Base-by-base conservation (phyloP, 2,329 filamentous ascomycete genomes). In the Rutstroemia sp. region DNA sequence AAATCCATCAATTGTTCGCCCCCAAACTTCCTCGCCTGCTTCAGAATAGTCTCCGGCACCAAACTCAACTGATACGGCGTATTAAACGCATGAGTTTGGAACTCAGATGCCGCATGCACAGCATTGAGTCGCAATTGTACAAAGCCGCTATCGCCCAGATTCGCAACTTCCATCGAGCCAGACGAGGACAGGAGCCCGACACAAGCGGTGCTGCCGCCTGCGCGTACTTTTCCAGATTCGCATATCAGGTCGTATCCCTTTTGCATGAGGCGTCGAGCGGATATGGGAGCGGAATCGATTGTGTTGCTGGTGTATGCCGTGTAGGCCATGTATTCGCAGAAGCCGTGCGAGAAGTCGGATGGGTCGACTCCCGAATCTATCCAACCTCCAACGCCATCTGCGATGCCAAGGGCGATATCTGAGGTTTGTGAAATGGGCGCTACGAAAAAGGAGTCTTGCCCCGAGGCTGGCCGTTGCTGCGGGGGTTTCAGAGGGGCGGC, bases 81-180 rank as follows among this genome's bases (percentile, higher is more conserved):
- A 72, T 99, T 99, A 79, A 99, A 99, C 45, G 87, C 91, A 71
- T 99, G 94, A 0, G 91, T 96, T 72, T 99, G 94, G 23, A 90
- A 87, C 48, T 85, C 81, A 2, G 91, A 95, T 68, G 84, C 86
- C 56, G 87, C 82, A 70, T 94, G 87, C 34, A 99, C 88, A 14
- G 88, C 89, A 63, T 92, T 95, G 25, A 89, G 81, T 14, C 91
- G 84, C 58, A 97, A 78, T 60, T 95, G 87, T 56, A 97, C 80
- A 70, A 92, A 97, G 34, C 94, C 94, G 25, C 91, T 96, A 74
- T 99, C 94, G 62, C 94, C 94, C 36, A 99, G 78, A 72, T 99
- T 99, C 59, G 94, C 94, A 54, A 95, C 84, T 68, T 96, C 89
- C 47, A 97, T 76, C 30, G 75, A 80, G 12, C 94, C 94, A 64